A percentile compares a stretch with the other conserved stretches of the same genome.
Conservation (phyloP, 768 basidiomycete species). For the Tricholomella constricta region DNA sequence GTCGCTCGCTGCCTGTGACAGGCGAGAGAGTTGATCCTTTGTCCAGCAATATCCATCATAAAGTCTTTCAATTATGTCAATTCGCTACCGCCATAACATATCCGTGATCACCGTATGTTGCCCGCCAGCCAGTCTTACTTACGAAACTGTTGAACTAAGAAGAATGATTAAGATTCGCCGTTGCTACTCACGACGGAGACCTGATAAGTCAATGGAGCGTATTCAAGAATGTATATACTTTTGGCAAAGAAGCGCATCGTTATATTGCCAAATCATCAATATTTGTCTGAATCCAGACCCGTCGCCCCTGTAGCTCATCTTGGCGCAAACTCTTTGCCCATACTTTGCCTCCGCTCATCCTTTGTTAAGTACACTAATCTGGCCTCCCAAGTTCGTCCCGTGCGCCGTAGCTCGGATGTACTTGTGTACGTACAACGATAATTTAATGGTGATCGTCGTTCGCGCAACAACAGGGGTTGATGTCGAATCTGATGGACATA, state of each 20-base stretch:
- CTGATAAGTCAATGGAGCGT: constrained; percentile 1
- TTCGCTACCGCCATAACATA: background rate
- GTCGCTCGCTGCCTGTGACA: background rate
- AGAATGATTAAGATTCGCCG: too few relatives aligned
- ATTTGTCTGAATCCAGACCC: constrained; percentile 1
- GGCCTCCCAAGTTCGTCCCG: background rate
- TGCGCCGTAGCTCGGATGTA: background rate
- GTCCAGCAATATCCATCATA: background rate
- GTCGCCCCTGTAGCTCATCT: background rate
- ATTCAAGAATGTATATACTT: too few relatives aligned
- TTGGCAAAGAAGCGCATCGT: constrained; percentile 6
- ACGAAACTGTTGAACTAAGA: background rate
- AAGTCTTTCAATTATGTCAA: background rate
- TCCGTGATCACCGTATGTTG: background rate
- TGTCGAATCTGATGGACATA: constrained; percentile 15
- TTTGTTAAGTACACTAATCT: background rate
- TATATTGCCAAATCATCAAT: constrained; percentile 10
- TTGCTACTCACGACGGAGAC: constrained; percentile 12
- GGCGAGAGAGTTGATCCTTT: constrained; percentile 5
- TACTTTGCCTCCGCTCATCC: background rate
- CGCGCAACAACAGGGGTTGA: constrained; percentile 19
- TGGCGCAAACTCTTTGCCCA: background rate
- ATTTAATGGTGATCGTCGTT: constrained; percentile 14
- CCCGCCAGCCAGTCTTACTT: background rate
- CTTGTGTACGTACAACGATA: background rate